Evolutionary conservation across 371 early-diverging fungal genomes (phyloP).

Genomic region (Blakeslea trispora): DNA sequence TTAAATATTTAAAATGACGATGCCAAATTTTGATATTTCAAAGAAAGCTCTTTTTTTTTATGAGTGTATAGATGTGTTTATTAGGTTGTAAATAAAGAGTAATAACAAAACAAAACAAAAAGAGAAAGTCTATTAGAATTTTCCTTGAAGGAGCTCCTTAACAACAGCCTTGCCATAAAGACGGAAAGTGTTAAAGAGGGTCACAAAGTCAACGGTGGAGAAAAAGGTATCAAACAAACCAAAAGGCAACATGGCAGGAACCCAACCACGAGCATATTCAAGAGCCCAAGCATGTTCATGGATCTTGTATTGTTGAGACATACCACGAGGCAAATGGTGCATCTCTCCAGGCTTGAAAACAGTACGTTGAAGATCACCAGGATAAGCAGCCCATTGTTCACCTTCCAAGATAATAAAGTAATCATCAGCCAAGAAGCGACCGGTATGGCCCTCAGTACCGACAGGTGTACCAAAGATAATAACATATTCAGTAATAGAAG

Average conservation of each 20-base stretch:
- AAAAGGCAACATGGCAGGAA: conserved; percentile 59
- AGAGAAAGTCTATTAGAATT: conserved; percentile 29
- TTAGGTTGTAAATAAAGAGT: too few species aligned
- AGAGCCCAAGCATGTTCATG: conserved; percentile 58
- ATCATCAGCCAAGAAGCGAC: conserved; percentile 54
- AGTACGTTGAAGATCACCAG: conserved; percentile 43
- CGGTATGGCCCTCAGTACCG: conserved; percentile 60
- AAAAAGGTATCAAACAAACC: conserved; percentile 52
- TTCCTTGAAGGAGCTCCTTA: conserved; percentile 42
- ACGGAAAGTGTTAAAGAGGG: conserved; percentile 38
- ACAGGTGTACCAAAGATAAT: conserved; percentile 60
- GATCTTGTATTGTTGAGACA: conserved; percentile 55
- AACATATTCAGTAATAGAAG: conserved; percentile 56
- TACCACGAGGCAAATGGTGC: conserved; percentile 53
- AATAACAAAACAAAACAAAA: too few species aligned
- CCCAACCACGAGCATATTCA: conserved; percentile 60
- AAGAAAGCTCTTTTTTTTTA: too few species aligned
- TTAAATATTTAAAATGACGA: too few species aligned
- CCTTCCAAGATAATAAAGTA: conserved; percentile 61
- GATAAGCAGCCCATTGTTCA: conserved; percentile 56
- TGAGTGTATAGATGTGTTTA: too few species aligned
- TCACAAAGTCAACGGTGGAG: conserved; percentile 48
- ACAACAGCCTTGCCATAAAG: conserved; percentile 35
- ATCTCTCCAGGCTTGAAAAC: conserved; percentile 52
- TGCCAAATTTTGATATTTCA: too few species aligned